Evolutionary conservation across 768 basidiomycete genomes (phyloP).

Genomic region (Mycena kentingensis): DNA sequence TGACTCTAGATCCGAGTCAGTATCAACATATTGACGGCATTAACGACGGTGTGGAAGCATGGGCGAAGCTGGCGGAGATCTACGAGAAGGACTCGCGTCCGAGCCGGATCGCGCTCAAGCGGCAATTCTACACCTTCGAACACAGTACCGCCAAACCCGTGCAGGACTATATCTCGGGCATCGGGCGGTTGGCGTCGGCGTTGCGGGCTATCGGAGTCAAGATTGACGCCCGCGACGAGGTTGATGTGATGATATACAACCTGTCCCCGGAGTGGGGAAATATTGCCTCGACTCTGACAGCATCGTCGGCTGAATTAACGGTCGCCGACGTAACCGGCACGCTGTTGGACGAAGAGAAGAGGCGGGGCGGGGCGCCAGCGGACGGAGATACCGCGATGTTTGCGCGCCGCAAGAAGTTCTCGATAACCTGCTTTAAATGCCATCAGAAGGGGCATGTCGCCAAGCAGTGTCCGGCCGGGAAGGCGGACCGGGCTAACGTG

Average conservation of each 20-base stretch:
- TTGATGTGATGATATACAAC: conserved; percentile 15
- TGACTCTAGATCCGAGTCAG: conserved; percentile 6
- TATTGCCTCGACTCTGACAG: conserved; percentile 12
- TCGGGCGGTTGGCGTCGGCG: conserved; percentile 7
- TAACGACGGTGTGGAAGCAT: conserved; percentile 7
- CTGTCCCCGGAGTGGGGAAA: conserved; percentile 4
- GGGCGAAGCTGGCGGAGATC: conserved; percentile 14
- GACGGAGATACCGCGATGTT: background rate
- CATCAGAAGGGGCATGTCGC: background rate
- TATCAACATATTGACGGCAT: conserved; percentile 4
- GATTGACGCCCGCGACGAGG: conserved; percentile 6
- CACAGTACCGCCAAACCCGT: conserved; percentile 13
- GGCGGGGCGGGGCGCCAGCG: background rate
- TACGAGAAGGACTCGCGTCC: conserved; percentile 21
- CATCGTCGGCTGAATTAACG: background rate
- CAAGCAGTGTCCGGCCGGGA: background rate
- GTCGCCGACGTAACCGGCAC: conserved; percentile 2
- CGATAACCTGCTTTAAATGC: background rate
- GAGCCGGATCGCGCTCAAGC: conserved; percentile 16
- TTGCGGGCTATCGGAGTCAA: conserved; percentile 8
- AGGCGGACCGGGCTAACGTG: too few species aligned
- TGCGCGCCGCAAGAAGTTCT: background rate
- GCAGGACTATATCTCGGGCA: conserved; percentile 9
- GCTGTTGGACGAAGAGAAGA: conserved; percentile 1
- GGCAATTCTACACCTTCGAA: conserved; percentile 13